Evolutionary conservation across 371 early-diverging fungal species (phyloP), one percentile per base, ranked within the genome.

Genomic region (Mortierella sp.): DNA sequence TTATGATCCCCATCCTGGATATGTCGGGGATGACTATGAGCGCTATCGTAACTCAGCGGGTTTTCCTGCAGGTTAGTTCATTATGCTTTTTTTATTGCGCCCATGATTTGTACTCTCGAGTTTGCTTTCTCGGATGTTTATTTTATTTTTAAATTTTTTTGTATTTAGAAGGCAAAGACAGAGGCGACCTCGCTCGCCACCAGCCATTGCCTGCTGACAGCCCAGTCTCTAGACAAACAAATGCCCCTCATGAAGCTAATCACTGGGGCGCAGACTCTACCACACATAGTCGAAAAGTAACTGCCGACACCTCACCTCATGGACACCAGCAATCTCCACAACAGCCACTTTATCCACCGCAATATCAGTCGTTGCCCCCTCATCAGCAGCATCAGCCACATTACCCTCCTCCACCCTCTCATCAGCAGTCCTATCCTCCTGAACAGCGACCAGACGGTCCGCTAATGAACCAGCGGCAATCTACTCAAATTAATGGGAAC

Each of bases 341-440:
- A 7, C 53, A 53, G 10, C 53, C 28, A n/a, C 40, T 9, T 26
- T 13, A 22, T 10, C 55, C 2, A 15, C 28, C 61, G 17, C 37
- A 57, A 51, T 47, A 59, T 26, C 64, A 64, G 40, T 59, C 55
- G 34, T 3, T 28, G 35, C 29, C 28, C 15, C 57, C 29, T 15
- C 66, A 66, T n/a, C 34, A 13, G 1, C 67, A 57, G 17, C 60
- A 64, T 8, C 68, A 68, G 10, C 61, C 60, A 3, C 40, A 59
- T 19, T 51, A 57, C 17, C 42, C 42, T 22, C 31, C 42, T 29
- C 47, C 55, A 12, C 53, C 40, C 26, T 29, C 34, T 28, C 56
- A 23, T 23, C 47, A 26, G 0, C 55, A 55, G 22, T 31, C 47
- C 12, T 29, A 42, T 23, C 56, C 61, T 6, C 42, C 37, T 15